A percentile compares a stretch with the other conserved stretches of the same genome.
phyloP scores from a whole-genome alignment of 2,329 filamentous ascomycete species.

The Sclerotiophoma versabilis region DNA sequence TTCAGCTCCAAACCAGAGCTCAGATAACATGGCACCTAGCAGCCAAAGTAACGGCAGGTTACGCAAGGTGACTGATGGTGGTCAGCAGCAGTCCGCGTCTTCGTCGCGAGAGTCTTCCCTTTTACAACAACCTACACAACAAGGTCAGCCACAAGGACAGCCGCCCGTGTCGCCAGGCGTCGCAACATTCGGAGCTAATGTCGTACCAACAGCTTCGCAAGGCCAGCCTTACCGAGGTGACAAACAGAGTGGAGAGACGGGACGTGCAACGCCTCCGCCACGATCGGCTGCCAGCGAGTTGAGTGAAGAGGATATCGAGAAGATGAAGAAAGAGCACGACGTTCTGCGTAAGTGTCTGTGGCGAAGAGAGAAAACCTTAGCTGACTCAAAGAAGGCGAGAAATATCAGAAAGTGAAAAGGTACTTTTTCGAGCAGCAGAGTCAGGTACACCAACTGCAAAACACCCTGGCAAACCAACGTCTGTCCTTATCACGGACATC shows the following conservation, averaged over 20 bases:
- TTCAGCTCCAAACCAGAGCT: conserved; percentile 40
- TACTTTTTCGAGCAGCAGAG: conserved; percentile 93
- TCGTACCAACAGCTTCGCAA: conserved; percentile 54
- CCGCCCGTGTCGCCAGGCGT: conserved; percentile 48
- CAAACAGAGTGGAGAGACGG: conserved; percentile 46
- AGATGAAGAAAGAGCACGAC: conserved; percentile 59
- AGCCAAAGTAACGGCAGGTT: conserved; percentile 39
- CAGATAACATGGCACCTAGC: conserved; percentile 44
- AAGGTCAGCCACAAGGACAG: conserved; percentile 48
- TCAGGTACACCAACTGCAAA: conserved; percentile 93
- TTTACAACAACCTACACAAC: conserved; percentile 43
- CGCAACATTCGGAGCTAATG: conserved; percentile 54
- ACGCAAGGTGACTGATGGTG: conserved; percentile 45
- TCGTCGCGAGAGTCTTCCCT: conserved; percentile 46
- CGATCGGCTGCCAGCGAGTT: conserved; percentile 51
- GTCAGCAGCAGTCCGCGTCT: conserved; percentile 38
- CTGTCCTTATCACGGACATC: conserved; percentile 93
- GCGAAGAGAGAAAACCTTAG: neutral
- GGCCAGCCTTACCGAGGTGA: conserved; percentile 53
- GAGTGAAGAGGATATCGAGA: conserved; percentile 56
- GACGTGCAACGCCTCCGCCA: conserved; percentile 56
- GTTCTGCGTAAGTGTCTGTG: conserved; percentile 53
- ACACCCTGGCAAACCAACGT: conserved; percentile 95
- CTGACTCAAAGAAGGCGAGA: conserved; percentile 68
- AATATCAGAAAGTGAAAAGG: conserved; percentile 98